These are phyloP conservation scores for Lodderomyces metapsilosis DNA, from an alignment of 1,139 yeast species.

Conservation along the genomic window DNA sequence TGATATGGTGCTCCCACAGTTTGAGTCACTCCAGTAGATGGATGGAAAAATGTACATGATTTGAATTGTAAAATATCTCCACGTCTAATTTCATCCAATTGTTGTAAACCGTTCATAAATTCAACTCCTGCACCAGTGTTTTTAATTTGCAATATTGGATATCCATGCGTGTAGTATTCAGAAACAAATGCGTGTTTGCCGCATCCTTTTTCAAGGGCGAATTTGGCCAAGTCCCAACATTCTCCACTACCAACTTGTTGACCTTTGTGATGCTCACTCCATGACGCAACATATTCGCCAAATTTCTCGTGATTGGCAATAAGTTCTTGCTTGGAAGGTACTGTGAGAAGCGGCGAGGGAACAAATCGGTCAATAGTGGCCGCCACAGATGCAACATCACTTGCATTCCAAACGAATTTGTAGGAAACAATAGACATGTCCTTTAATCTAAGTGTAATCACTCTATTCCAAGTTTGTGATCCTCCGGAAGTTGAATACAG, in stretches of 20 bases:
- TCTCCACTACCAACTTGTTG: constrained; percentile 67
- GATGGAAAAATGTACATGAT: constrained; percentile 42
- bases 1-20: constrained; percentile 65
- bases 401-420: constrained; percentile 46
- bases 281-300: constrained; percentile 58
- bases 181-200: constrained; percentile 64
- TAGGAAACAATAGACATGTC: constrained; percentile 53
- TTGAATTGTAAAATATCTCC: constrained; percentile 46
- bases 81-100: constrained; percentile 36
- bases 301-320: constrained; percentile 38
- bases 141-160: constrained; percentile 42
- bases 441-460: constrained; percentile 38
- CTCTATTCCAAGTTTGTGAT: constrained; percentile 18
- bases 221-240: constrained; percentile 75
- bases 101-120: constrained; percentile 19
- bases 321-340: constrained; percentile 42
- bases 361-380: constrained; percentile 35
- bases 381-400: constrained; percentile 19
- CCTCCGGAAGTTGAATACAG: constrained; percentile 17
- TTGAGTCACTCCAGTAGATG: constrained; percentile 23
- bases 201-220: constrained; percentile 59
- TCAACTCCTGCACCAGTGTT: constrained; percentile 24
- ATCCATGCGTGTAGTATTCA: constrained; percentile 57
- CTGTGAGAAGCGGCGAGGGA: constrained; percentile 48
- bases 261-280: constrained; percentile 59